A percentile compares a stretch with the other conserved stretches of the same genome.
These are phyloP conservation scores for Nakaseomyces sp. DNA, from an alignment of 1,139 yeast genomes.

Conservation along the genomic window DNA sequence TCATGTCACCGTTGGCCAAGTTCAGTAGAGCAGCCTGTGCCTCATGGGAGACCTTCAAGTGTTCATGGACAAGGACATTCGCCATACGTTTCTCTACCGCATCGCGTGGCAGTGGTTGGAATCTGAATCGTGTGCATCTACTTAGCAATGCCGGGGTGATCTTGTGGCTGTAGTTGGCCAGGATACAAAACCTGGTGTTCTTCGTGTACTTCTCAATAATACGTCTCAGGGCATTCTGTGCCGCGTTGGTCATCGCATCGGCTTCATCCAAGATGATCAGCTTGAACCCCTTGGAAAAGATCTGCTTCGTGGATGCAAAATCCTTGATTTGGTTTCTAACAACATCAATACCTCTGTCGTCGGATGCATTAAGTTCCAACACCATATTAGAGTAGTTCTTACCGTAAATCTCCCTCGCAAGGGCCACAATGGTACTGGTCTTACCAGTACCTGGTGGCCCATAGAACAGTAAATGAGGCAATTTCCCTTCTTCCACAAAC, in stretches of 20 bases:
- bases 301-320: constrained; percentile 91
- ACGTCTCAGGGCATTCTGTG: constrained; percentile 90
- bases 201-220: constrained; percentile 89
- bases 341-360: constrained; percentile 92
- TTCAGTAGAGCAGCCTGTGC: constrained; percentile 62
- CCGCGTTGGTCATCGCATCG: constrained; percentile 96
- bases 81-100: constrained; percentile 63
- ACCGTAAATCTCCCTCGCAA: constrained; percentile 89
- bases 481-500: constrained; percentile 71
- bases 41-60: constrained; percentile 45
- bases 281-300: constrained; percentile 73
- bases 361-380: constrained; percentile 88
- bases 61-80: constrained; percentile 61
- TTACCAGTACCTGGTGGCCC: constrained; percentile 99
- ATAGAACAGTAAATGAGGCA: constrained; percentile 85
- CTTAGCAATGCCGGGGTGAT: constrained; percentile 89
- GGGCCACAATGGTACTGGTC: constrained; percentile 84
- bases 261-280: constrained; percentile 93
- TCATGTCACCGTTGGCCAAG: constrained; percentile 88
- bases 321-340: constrained; percentile 89
- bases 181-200: constrained; percentile 89
- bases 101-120: constrained; percentile 63
- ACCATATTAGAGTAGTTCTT: constrained; percentile 79
- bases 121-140: constrained; percentile 90
- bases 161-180: constrained; percentile 94